Evolutionary conservation across 1,139 yeast genomes (phyloP).

Genomic region (Torulaspora pretoriensis): DNA sequence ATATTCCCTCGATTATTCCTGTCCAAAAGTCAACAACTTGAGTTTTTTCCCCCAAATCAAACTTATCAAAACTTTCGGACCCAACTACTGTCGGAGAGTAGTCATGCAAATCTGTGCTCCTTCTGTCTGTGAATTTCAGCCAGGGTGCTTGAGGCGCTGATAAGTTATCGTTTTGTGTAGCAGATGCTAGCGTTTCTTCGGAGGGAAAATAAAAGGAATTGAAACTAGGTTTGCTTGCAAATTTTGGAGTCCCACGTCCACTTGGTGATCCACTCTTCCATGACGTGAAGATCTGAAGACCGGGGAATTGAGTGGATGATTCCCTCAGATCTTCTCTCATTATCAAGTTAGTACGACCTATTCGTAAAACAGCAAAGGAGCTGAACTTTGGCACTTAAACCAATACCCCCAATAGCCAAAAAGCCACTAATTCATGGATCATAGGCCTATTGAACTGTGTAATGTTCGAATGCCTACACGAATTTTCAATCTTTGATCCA

Average conservation of each 20-base stretch:
- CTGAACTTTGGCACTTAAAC: background rate
- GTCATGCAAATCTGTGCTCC: constrained; percentile 20
- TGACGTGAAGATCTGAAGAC: constrained; percentile 17
- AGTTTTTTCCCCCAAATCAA: background rate
- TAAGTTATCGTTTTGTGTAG: background rate
- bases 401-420: background rate
- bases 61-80: constrained; percentile 6
- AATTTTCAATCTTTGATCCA: constrained; percentile 1
- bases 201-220: constrained; percentile 8
- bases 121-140: constrained; percentile 7
- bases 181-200: constrained; percentile 11
- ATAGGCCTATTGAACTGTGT: background rate
- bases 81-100: constrained; percentile 28
- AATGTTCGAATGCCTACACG: background rate
- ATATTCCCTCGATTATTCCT: constrained; percentile 10
- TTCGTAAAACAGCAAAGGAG: background rate
- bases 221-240: background rate
- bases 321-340: constrained; percentile 10
- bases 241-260: background rate
- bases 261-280: constrained; percentile 6
- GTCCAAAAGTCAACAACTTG: constrained; percentile 6
- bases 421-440: background rate
- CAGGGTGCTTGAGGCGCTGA: constrained; percentile 2
- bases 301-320: constrained; percentile 11
- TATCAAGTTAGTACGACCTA: background rate